These are phyloP conservation scores for Penicillium cinerascens DNA, from an alignment of 495 filamentous ascomycete species.

Conservation along the genomic window DNA sequence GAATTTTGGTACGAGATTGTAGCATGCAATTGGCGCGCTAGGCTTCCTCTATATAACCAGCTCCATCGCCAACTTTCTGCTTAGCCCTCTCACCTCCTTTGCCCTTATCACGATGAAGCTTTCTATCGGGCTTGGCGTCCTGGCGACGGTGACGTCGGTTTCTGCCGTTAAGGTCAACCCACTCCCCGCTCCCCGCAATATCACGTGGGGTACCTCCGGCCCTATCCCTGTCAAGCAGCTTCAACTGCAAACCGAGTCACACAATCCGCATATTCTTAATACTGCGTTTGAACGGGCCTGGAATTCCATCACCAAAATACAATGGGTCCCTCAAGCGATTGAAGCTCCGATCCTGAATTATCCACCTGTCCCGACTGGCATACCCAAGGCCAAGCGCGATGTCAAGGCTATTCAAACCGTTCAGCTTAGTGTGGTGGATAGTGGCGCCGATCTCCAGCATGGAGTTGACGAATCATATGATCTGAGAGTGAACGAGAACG, in stretches of 20 bases:
- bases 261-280: no score
- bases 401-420: slow-evolving; percentile 27
- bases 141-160: slow-evolving; percentile 26
- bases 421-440: slow-evolving; percentile 41
- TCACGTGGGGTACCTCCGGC: slow-evolving; percentile 53
- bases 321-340: slow-evolving; percentile 51
- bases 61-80: no score
- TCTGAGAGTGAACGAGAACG: slow-evolving; percentile 38
- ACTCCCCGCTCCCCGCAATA: slow-evolving; percentile 50
- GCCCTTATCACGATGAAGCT: slow-evolving; percentile 31
- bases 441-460: slow-evolving; percentile 44
- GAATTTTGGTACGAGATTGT: no score
- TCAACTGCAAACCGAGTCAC: slow-evolving; percentile 19
- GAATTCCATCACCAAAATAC: slow-evolving; percentile 39
- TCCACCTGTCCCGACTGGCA: slow-evolving; percentile 43
- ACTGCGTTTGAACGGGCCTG: no score
- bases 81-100: no score
- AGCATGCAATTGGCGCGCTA: no score
- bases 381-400: slow-evolving; percentile 37
- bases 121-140: slow-evolving; percentile 22
- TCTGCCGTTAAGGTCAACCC: slow-evolving; percentile 51
- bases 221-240: slow-evolving; percentile 36
- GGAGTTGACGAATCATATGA: slow-evolving; percentile 58
- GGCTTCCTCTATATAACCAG: no score
- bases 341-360: slow-evolving; percentile 48